These are phyloP conservation scores for Leccinum broughii DNA, from an alignment of 768 basidiomycete genomes.

Conservation along the genomic window DNA sequence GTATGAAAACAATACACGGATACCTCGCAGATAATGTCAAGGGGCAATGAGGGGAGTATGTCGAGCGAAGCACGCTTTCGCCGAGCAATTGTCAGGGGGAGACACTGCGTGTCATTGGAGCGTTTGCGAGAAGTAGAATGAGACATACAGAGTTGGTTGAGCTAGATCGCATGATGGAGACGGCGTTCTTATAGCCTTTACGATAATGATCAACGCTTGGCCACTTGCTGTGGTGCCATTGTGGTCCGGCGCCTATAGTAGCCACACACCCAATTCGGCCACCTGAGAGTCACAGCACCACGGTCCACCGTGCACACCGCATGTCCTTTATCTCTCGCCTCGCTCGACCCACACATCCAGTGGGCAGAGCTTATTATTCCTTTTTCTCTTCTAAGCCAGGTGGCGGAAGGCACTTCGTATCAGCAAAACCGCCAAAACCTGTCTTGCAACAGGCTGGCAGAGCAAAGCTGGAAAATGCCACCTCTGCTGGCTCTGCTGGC, in stretches of 20 bases:
- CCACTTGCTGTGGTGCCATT: constrained; percentile 1
- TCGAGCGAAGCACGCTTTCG: constrained; percentile 20
- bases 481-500: constrained; percentile 32
- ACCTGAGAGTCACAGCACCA: background rate
- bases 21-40: constrained; percentile 33
- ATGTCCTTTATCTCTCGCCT: constrained; percentile 58
- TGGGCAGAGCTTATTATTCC: constrained; percentile 68
- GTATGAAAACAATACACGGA: background rate
- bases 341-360: constrained; percentile 46
- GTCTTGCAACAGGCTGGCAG: constrained; percentile 37
- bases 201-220: background rate
- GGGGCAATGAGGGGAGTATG: constrained; percentile 37
- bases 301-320: background rate
- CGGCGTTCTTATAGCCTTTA: background rate
- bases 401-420: constrained; percentile 72
- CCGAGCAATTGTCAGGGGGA: background rate
- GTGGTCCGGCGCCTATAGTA: background rate
- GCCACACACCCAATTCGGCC: background rate
- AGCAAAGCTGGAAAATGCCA: constrained; percentile 43
- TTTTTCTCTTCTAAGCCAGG: constrained; percentile 80
- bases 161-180: background rate
- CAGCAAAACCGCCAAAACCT: constrained; percentile 62
- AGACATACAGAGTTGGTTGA: constrained; percentile 10
- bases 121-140: background rate
- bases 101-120: background rate